phyloP scores from a whole-genome alignment of 495 filamentous ascomycete genomes.

The Hypoxylon subgilvum region DNA sequence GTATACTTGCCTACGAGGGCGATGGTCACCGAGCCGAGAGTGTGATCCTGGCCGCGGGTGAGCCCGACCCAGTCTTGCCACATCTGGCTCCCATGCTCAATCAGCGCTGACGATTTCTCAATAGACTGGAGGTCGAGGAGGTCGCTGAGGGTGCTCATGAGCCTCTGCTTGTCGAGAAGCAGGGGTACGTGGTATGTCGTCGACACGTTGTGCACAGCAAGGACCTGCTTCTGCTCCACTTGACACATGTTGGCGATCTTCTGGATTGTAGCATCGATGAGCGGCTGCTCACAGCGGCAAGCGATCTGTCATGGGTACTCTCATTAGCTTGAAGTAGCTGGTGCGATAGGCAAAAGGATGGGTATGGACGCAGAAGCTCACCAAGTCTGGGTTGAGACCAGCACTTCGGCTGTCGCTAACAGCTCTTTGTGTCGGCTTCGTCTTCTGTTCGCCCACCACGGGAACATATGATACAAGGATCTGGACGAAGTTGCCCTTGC shows the following conservation, averaged over 20 bases:
- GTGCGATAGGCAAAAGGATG: not conserved
- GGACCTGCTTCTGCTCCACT: constrained; percentile 77
- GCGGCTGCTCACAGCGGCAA: constrained; percentile 79
- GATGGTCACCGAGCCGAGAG: constrained; percentile 76
- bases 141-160: constrained; percentile 65
- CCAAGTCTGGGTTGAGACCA: constrained; percentile 84
- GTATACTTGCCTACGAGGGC: constrained; percentile 93
- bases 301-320: constrained; percentile 68
- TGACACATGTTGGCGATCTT: constrained; percentile 91
- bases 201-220: constrained; percentile 82
- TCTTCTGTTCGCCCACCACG: constrained; percentile 88
- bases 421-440: constrained; percentile 92
- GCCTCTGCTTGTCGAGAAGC: constrained; percentile 79
- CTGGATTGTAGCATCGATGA: constrained; percentile 75
- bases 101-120: constrained; percentile 51
- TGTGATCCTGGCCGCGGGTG: constrained; percentile 58
- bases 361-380: not conserved
- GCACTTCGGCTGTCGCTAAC: constrained; percentile 80
- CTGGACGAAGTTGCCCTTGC: constrained; percentile 81
- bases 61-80: constrained; percentile 67
- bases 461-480: constrained; percentile 86
- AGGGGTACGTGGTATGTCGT: constrained; percentile 92
- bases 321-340: constrained; percentile 4
- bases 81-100: constrained; percentile 64
- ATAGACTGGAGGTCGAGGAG: constrained; percentile 65